Evolutionary conservation across 257 asterid species (phyloP).

Genomic region (Leptodermis oblonga): DNA sequence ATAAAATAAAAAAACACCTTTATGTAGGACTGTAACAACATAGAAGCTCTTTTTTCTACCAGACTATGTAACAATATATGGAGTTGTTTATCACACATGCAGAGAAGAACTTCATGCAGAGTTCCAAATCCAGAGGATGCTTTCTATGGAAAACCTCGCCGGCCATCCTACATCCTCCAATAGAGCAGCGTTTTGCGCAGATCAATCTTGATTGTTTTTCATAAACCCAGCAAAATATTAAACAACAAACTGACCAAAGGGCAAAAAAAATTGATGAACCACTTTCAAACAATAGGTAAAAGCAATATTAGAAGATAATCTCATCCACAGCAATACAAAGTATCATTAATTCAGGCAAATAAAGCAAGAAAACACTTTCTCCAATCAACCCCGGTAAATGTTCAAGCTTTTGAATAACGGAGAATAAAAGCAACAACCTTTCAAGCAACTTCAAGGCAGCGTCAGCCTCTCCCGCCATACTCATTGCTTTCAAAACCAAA

Average conservation of each 20-base stretch:
- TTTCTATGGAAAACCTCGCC: neutral
- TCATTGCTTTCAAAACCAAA: conserved; percentile 76
- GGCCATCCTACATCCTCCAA: neutral
- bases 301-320: neutral
- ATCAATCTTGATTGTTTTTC: neutral
- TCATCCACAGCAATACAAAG: neutral
- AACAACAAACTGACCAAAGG: neutral
- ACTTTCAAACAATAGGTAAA: neutral
- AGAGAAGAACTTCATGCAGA: neutral
- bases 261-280: neutral
- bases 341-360: neutral
- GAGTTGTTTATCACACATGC: neutral
- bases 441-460: conserved; percentile 71
- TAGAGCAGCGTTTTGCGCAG: neutral
- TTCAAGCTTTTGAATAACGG: neutral
- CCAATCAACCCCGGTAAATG: neutral
- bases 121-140: neutral
- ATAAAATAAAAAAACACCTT: too few relatives aligned
- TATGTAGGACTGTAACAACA: too few relatives aligned
- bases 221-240: neutral
- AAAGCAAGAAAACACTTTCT: neutral
- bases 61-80: too few relatives aligned
- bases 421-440: conserved; percentile 41
- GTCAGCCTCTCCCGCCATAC: conserved; percentile 35
- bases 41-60: too few relatives aligned